These are phyloP conservation scores for Aspergillus persii DNA, from an alignment of 2,329 filamentous ascomycete species.

Conservation along the genomic window DNA sequence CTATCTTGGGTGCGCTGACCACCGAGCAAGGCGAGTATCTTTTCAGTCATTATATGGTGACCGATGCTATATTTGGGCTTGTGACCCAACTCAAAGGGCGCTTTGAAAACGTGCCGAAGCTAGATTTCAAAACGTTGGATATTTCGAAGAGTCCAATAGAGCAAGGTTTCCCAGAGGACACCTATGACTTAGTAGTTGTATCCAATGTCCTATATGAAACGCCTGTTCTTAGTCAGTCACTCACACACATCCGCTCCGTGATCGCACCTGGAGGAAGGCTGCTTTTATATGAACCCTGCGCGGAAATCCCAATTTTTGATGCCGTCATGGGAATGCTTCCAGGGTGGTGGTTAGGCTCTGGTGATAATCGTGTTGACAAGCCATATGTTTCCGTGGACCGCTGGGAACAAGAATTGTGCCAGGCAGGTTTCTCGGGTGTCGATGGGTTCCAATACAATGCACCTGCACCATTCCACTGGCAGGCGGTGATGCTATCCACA, in stretches of 20 bases:
- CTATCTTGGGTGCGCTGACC: background rate
- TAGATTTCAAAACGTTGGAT: background rate
- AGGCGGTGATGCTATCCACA: conserved; percentile 5
- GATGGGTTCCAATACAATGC: conserved; percentile 25
- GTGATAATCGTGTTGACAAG: conserved; percentile 21
- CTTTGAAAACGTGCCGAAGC: background rate
- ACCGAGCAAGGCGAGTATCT: background rate
- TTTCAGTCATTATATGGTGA: background rate
- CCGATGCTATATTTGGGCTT: background rate
- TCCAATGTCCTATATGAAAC: conserved; percentile 2
- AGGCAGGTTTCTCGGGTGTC: conserved; percentile 32
- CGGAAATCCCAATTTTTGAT: background rate
- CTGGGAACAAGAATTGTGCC: conserved; percentile 27
- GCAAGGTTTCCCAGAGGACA: background rate
- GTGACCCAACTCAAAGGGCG: background rate
- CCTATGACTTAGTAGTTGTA: background rate
- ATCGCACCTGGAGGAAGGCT: conserved; percentile 7
- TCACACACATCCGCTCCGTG: background rate
- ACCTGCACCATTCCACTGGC: conserved; percentile 1
- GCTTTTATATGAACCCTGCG: conserved; percentile 8
- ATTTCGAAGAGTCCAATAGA: background rate
- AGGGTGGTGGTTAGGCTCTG: conserved; percentile 33
- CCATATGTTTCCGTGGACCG: conserved; percentile 23
- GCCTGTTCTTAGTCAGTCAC: background rate
- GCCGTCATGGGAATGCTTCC: conserved; percentile 21